These are phyloP conservation scores for Leucosporidium scottii DNA, from an alignment of 768 basidiomycete species.

Conservation along the genomic window DNA sequence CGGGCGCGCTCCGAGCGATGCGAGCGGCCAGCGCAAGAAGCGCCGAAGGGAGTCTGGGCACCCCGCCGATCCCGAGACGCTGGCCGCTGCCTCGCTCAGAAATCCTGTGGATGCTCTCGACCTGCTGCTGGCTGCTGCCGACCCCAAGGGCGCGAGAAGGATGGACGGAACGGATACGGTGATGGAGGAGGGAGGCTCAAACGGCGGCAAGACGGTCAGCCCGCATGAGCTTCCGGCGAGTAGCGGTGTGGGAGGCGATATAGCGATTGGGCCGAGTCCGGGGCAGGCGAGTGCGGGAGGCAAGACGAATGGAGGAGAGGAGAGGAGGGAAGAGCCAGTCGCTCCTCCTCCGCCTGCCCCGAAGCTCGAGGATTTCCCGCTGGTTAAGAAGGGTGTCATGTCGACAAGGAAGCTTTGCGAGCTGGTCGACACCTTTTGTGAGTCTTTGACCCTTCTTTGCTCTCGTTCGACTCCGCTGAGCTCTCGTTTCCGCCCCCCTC, in stretches of 20 bases:
- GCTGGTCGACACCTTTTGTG: constrained; percentile 31
- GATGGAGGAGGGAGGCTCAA: neutral
- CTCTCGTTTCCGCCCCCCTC: neutral
- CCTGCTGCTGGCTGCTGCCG: constrained; percentile 12
- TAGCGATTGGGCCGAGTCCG: neutral
- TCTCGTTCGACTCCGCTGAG: constrained; percentile 3
- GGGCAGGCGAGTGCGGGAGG: no score
- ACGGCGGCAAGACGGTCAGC: no score
- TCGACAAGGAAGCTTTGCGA: constrained; percentile 11
- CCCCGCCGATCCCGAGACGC: constrained; percentile 6
- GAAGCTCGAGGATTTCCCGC: constrained; percentile 13
- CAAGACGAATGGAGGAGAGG: neutral
- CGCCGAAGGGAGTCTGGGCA: neutral
- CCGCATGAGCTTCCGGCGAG: neutral
- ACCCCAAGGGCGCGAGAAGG: neutral
- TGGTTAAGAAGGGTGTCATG: constrained; percentile 21
- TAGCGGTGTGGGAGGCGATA: neutral
- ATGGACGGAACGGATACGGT: neutral
- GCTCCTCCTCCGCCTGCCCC: neutral
- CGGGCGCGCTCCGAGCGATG: neutral
- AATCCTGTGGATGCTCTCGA: constrained; percentile 27
- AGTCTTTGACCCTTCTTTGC: constrained; percentile 29
- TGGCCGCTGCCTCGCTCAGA: constrained; percentile 14
- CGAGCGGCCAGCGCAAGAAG: neutral
- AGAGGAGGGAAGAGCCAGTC: neutral